Conservation (phyloP, 208 protist genomes). For the Acanthamoeba lenticulata region DNA sequence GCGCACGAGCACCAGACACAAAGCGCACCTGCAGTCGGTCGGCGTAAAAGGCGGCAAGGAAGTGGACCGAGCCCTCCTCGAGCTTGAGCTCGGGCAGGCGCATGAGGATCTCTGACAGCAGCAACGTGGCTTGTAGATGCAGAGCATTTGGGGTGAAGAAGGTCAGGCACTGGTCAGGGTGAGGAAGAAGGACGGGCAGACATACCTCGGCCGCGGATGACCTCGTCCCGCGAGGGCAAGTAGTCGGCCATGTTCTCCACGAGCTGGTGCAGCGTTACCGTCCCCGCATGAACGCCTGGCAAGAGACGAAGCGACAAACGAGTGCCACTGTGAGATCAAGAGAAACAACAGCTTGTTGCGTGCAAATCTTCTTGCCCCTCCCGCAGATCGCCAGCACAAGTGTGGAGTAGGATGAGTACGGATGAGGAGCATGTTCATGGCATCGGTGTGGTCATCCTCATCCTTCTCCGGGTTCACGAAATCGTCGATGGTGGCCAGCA, state of each 20-base stretch:
- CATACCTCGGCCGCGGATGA: constrained; percentile 37
- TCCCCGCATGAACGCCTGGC: neutral
- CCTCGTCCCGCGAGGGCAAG: constrained; percentile 48
- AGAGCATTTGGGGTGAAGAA: neutral
- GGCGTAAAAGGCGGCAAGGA: constrained; percentile 29
- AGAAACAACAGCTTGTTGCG: neutral
- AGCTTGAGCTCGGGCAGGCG: constrained; percentile 36
- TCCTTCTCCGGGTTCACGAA: constrained; percentile 14
- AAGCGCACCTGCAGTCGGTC: constrained; percentile 3
- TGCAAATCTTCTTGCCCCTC: neutral
- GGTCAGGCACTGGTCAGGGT: neutral
- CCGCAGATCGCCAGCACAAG: neutral
- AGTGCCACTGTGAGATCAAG: neutral
- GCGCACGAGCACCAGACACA: neutral
- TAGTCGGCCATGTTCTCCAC: constrained; percentile 47
- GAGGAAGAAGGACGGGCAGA: neutral
- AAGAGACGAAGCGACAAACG: neutral
- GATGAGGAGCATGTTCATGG: neutral
- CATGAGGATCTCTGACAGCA: constrained; percentile 32
- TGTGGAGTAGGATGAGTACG: neutral
- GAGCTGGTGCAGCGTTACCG: constrained; percentile 46
- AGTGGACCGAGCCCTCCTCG: constrained; percentile 33
- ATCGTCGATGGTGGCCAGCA: constrained; percentile 21
- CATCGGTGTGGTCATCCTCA: neutral
- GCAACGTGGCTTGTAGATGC: neutral